Conservation (phyloP, 2,329 filamentous ascomycete genomes). For the Claviceps sp. region DNA sequence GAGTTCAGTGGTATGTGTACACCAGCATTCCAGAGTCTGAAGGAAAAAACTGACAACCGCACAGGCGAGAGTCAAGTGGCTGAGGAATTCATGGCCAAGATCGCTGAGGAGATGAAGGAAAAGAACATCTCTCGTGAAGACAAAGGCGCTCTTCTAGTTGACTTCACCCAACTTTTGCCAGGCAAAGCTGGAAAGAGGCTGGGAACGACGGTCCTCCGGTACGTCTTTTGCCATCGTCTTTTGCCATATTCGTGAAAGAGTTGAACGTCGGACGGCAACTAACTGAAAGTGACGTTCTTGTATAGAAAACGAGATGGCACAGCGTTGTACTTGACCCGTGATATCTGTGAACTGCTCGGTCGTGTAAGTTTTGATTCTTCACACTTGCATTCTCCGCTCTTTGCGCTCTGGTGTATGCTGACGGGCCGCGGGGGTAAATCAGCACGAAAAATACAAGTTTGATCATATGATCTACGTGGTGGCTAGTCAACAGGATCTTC, state of each 20-base stretch:
- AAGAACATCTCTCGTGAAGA: constrained; percentile 55
- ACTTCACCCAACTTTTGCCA: constrained; percentile 54
- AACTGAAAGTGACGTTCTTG: not conserved
- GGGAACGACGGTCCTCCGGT: constrained; percentile 54
- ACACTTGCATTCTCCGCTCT: not conserved
- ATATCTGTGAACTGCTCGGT: constrained; percentile 61
- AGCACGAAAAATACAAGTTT: constrained; percentile 46
- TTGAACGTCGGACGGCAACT: not conserved
- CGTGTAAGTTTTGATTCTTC: constrained; percentile 22
- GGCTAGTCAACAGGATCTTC: constrained; percentile 56
- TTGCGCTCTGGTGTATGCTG: not conserved
- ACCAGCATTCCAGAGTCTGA: not conserved
- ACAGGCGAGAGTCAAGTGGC: constrained; percentile 61
- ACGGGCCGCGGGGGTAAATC: not conserved
- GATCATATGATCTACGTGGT: constrained; percentile 74
- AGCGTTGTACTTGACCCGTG: constrained; percentile 63
- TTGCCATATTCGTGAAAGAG: not conserved
- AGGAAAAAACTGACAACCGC: not conserved
- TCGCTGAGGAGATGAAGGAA: constrained; percentile 48
- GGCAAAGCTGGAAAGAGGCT: constrained; percentile 56
- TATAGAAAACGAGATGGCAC: constrained; percentile 54
- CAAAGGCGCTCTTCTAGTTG: constrained; percentile 58
- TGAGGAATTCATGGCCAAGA: constrained; percentile 50
- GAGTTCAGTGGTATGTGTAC: constrained; percentile 33
- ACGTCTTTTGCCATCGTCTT: constrained; percentile 3